These are phyloP conservation scores for Pseudogymnoascus sp. DNA, from an alignment of 2,329 filamentous ascomycete species.

Conservation along the genomic window DNA sequence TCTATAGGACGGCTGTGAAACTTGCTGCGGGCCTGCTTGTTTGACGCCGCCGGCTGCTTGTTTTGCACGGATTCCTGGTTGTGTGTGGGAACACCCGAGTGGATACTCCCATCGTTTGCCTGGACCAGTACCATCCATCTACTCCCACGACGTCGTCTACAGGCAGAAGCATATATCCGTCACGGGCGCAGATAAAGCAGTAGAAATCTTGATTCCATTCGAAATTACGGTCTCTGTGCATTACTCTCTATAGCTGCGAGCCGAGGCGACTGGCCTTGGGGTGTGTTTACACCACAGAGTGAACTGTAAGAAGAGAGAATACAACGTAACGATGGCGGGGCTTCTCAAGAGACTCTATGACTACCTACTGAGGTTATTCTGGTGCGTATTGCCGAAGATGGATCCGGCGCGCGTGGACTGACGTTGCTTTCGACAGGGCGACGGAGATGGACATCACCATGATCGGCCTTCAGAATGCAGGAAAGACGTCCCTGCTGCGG, in stretches of 20 bases:
- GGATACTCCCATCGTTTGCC: constrained; percentile 7
- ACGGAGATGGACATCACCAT: constrained; percentile 99
- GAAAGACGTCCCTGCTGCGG: constrained; percentile 89
- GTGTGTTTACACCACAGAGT: not conserved
- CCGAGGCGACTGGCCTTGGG: not conserved
- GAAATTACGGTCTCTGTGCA: not conserved
- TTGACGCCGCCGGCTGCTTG: not conserved
- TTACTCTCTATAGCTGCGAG: not conserved
- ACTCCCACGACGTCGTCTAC: not conserved
- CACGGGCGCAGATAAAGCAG: not conserved
- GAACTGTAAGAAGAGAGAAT: constrained; percentile 1
- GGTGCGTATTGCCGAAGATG: constrained; percentile 48
- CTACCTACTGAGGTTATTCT: constrained; percentile 96
- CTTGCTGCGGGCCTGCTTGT: constrained; percentile 3
- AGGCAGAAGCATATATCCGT: not conserved
- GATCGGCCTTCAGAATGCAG: constrained; percentile 95
- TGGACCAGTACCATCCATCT: not conserved
- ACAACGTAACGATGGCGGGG: constrained; percentile 62
- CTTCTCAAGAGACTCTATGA: constrained; percentile 94
- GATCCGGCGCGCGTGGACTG: not conserved
- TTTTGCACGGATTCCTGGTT: not conserved
- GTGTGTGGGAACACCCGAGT: constrained; percentile 6
- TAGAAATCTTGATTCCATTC: not conserved
- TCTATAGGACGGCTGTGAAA: not conserved
- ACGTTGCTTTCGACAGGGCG: constrained; percentile 53